Conservation (phyloP, 2,329 filamentous ascomycete genomes). For the Aspergillus melleus region DNA sequence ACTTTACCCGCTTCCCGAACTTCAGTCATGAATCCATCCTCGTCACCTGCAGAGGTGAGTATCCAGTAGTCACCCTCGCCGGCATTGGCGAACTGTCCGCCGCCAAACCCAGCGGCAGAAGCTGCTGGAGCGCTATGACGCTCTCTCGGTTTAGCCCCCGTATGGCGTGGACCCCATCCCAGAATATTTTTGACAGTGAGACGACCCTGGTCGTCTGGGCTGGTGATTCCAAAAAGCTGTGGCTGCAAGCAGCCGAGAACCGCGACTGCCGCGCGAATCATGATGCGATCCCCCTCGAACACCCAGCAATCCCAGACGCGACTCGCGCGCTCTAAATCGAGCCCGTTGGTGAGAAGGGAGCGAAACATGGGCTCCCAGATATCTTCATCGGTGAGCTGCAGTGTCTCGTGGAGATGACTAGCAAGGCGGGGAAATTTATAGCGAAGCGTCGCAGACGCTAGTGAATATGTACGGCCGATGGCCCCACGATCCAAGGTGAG, state of each 20-base stretch:
- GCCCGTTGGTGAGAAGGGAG: constrained; percentile 52
- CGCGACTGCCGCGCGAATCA: constrained; percentile 47
- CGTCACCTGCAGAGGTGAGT: constrained; percentile 37
- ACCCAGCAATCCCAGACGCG: constrained; percentile 63
- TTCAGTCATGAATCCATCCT: constrained; percentile 45
- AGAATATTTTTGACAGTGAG: constrained; percentile 34
- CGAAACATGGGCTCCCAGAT: constrained; percentile 56
- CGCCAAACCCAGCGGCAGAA: constrained; percentile 35
- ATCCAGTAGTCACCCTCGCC: constrained; percentile 45
- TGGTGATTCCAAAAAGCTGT: constrained; percentile 42
- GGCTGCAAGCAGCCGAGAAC: constrained; percentile 44
- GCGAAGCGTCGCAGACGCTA: constrained; percentile 57
- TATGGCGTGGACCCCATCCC: constrained; percentile 38
- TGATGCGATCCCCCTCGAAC: constrained; percentile 58
- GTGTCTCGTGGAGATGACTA: constrained; percentile 49
- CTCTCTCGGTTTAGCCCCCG: constrained; percentile 33
- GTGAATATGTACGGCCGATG: constrained; percentile 56
- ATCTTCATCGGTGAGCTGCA: constrained; percentile 43
- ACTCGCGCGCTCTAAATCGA: constrained; percentile 54
- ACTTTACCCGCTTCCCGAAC: constrained; percentile 46
- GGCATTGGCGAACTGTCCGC: constrained; percentile 36
- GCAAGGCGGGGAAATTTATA: constrained; percentile 60
- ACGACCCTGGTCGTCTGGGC: constrained; percentile 39
- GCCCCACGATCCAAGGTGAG: constrained; percentile 58
- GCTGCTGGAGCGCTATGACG: constrained; percentile 37